Percentiles rank a stretch among this genome's conserved stretches.
Evolutionary conservation across 257 asterid species (phyloP).

Genomic region (Penstemon eatonii): DNA sequence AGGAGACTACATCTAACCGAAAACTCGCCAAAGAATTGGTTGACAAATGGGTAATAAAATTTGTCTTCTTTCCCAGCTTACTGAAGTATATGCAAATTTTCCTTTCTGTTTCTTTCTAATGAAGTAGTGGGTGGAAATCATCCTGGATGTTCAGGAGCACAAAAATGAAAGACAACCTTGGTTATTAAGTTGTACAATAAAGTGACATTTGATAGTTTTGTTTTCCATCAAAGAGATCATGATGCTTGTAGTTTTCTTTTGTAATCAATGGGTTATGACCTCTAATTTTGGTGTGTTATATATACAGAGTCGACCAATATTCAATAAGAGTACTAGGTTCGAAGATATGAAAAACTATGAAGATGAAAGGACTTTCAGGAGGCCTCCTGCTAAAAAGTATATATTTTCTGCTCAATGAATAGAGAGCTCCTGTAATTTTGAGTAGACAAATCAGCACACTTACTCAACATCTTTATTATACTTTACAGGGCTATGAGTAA

Average conservation of each 20-base stretch:
- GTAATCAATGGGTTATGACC: constrained; percentile 19
- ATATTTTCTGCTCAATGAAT: not conserved
- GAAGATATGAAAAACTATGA: constrained; percentile 91
- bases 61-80: constrained; percentile 4
- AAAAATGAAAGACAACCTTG: not conserved
- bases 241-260: not conserved
- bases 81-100: constrained; percentile 1
- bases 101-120: not conserved
- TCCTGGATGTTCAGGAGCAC: too few relatives aligned
- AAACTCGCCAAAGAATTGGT: constrained; percentile 95
- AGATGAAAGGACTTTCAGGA: constrained; percentile 69
- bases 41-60: constrained; percentile 88
- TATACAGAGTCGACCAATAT: constrained; percentile 90
- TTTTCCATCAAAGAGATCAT: not conserved
- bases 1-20: constrained; percentile 88
- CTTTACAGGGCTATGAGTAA: constrained; percentile 56
- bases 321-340: constrained; percentile 92
- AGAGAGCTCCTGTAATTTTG: constrained; percentile 16
- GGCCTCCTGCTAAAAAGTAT: constrained; percentile 67
- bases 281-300: constrained; percentile 24
- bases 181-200: constrained; percentile 7
- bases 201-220: constrained; percentile 6
- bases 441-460: constrained; percentile 8
- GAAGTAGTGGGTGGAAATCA: not conserved
- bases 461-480: constrained; percentile 27